Evolutionary conservation across 495 filamentous ascomycete species (phyloP).

Genomic region (Aspergillus haitiensis): DNA sequence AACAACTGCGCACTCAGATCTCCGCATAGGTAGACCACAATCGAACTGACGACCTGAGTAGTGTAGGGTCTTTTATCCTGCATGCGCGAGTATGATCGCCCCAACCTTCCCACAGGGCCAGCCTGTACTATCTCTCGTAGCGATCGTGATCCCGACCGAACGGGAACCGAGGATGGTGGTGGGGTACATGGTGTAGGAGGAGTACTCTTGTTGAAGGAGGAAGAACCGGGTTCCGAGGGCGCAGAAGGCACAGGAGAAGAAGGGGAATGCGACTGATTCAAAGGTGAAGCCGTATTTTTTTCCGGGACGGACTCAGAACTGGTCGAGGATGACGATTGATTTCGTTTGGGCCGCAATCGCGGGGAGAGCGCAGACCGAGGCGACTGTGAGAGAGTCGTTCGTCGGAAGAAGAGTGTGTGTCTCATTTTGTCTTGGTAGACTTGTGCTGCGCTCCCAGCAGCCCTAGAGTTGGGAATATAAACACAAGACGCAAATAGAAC

Average conservation of each 20-base stretch:
- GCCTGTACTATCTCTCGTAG: constrained; percentile 62
- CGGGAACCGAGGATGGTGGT: constrained; percentile 38
- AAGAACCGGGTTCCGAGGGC: constrained; percentile 1
- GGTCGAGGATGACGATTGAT: constrained; percentile 27
- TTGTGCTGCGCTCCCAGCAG: constrained; percentile 9
- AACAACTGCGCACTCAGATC: constrained; percentile 76
- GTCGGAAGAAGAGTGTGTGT: constrained; percentile 20
- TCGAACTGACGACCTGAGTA: constrained; percentile 72
- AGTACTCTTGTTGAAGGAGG: neutral
- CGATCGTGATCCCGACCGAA: constrained; percentile 53
- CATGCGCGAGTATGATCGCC: constrained; percentile 60
- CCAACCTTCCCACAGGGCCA: constrained; percentile 40
- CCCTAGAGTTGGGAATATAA: neutral
- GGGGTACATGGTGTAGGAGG: constrained; percentile 2
- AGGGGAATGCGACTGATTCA: neutral
- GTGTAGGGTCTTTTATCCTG: constrained; percentile 70
- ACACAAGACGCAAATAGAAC: neutral
- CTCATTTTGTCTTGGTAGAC: constrained; percentile 15
- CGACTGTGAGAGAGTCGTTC: constrained; percentile 20
- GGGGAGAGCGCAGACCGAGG: constrained; percentile 25
- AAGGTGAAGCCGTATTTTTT: constrained; percentile 10
- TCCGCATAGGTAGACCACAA: constrained; percentile 76
- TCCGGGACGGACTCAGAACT: constrained; percentile 12
- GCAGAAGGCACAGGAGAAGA: neutral
- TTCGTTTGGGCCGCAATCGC: constrained; percentile 31